Conservation (phyloP, 192 early-diverging fungal genomes). For the Powellomyces hirtus region DNA sequence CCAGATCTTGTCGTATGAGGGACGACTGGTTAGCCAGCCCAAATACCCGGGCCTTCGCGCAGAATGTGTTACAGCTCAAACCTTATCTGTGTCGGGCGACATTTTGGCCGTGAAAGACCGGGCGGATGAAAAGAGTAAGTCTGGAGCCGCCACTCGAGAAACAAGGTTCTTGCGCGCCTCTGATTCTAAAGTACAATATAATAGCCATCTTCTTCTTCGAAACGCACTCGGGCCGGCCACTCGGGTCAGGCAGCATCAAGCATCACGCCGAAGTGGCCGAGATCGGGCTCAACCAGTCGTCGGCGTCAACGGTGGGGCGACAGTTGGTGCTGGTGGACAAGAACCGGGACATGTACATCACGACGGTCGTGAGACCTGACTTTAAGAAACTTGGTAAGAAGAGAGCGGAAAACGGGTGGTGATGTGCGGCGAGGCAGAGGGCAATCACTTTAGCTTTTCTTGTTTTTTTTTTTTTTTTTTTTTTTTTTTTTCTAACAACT, state of each 20-base stretch:
- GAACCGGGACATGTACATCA: conserved; percentile 56
- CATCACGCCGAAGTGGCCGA: conserved; percentile 45
- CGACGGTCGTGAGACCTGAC: conserved; percentile 37
- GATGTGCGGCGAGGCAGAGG: too few species aligned
- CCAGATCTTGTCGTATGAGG: conserved; percentile 58
- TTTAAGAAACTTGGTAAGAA: conserved; percentile 55
- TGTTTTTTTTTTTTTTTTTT: too few species aligned
- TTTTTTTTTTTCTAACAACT: too few species aligned
- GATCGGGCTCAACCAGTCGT: conserved; percentile 46
- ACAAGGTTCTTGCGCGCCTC: too few species aligned
- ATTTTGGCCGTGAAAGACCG: conserved; percentile 50
- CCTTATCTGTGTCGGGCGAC: conserved; percentile 49
- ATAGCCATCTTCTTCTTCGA: conserved; percentile 58
- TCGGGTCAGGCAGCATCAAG: conserved; percentile 46
- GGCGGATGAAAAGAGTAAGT: conserved; percentile 52
- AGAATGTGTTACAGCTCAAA: conserved; percentile 50
- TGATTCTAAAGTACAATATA: neutral
- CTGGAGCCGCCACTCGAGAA: too few species aligned
- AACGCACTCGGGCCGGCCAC: conserved; percentile 35
- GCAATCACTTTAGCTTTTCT: too few species aligned
- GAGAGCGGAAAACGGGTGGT: too few species aligned
- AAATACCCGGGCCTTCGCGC: conserved; percentile 55
- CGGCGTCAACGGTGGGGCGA: conserved; percentile 25
- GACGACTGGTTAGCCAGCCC: conserved; percentile 43
- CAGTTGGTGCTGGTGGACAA: conserved; percentile 55